These are phyloP conservation scores for Herpotrichia juniperi DNA, from an alignment of 2,329 filamentous ascomycete genomes.

Conservation along the genomic window DNA sequence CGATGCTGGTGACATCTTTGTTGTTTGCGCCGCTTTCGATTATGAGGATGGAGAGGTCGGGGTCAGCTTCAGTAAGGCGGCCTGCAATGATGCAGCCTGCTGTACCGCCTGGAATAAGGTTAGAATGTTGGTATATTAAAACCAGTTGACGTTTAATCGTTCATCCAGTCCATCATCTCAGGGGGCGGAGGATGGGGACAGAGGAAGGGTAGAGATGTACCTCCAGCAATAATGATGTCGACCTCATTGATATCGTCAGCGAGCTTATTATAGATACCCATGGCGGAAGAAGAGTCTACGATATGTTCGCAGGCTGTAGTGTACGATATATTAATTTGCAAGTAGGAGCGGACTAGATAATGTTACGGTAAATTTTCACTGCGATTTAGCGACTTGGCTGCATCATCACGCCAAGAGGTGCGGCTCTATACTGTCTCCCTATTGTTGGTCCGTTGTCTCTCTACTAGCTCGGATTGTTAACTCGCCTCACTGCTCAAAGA, in stretches of 20 bases:
- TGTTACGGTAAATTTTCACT: no score
- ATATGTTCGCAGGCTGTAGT: background rate
- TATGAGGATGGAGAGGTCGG: slow-evolving; percentile 57
- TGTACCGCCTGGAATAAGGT: slow-evolving; percentile 30
- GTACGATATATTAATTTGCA: no score
- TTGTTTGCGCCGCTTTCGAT: slow-evolving; percentile 63
- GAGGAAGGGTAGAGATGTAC: slow-evolving; percentile 27
- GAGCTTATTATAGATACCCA: slow-evolving; percentile 42
- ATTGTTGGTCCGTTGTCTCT: no score
- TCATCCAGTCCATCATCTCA: no score
- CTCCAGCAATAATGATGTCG: slow-evolving; percentile 60
- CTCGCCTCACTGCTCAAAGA: no score
- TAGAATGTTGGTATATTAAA: slow-evolving; percentile 27
- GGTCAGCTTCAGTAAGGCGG: slow-evolving; percentile 58
- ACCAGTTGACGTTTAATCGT: no score
- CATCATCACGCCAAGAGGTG: no score
- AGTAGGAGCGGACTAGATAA: no score
- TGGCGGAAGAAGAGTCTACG: no score
- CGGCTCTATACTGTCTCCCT: no score
- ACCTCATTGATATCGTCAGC: slow-evolving; percentile 51
- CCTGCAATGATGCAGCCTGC: slow-evolving; percentile 45
- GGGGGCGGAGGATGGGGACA: slow-evolving; percentile 24
- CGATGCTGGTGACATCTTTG: slow-evolving; percentile 56
- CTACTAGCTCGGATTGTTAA: no score
- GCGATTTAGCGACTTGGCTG: no score